Conservation (phyloP, 208 protist genomes). For the Trypanosoma cruzi region DNA sequence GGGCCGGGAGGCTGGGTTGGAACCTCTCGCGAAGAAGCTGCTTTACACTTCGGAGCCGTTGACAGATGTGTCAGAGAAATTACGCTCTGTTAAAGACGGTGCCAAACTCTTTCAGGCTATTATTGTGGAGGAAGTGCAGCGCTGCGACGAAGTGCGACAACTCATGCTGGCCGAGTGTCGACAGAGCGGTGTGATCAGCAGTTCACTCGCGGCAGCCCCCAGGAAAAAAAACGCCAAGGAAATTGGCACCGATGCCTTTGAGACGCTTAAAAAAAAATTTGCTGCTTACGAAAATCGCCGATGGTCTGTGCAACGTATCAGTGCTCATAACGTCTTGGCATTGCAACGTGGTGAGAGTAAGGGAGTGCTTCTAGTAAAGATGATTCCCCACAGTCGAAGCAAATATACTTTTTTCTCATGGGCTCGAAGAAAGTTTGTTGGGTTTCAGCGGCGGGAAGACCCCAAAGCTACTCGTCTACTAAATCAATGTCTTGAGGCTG, state of each 20-base stretch:
- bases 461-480: slow-evolving; percentile 34
- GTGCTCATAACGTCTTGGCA: slow-evolving; percentile 63
- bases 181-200: slow-evolving; percentile 34
- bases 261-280: slow-evolving; percentile 61
- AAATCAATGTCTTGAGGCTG: slow-evolving; percentile 28
- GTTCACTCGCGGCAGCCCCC: slow-evolving; percentile 41
- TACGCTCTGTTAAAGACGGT: slow-evolving; percentile 45
- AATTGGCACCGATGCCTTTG: slow-evolving; percentile 50
- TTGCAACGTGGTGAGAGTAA: slow-evolving; percentile 72
- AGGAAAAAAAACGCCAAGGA: slow-evolving; percentile 75
- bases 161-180: slow-evolving; percentile 45
- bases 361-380: slow-evolving; percentile 65
- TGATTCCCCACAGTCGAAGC: slow-evolving; percentile 26
- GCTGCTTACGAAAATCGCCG: slow-evolving; percentile 55
- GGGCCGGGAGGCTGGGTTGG: slow-evolving; percentile 72
- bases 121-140: slow-evolving; percentile 72
- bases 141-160: slow-evolving; percentile 47
- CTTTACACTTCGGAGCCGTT: slow-evolving; percentile 40
- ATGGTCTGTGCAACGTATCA: slow-evolving; percentile 46
- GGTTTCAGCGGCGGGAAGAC: slow-evolving; percentile 17
- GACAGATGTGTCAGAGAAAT: slow-evolving; percentile 23
- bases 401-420: slow-evolving; percentile 43
- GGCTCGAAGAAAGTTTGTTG: slow-evolving; percentile 32
- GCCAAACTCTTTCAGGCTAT: slow-evolving; percentile 58
- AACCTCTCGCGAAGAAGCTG: slow-evolving; percentile 45